Evolutionary conservation across 208 protist genomes (phyloP).

Genomic region (Leishmania aethiopica): DNA sequence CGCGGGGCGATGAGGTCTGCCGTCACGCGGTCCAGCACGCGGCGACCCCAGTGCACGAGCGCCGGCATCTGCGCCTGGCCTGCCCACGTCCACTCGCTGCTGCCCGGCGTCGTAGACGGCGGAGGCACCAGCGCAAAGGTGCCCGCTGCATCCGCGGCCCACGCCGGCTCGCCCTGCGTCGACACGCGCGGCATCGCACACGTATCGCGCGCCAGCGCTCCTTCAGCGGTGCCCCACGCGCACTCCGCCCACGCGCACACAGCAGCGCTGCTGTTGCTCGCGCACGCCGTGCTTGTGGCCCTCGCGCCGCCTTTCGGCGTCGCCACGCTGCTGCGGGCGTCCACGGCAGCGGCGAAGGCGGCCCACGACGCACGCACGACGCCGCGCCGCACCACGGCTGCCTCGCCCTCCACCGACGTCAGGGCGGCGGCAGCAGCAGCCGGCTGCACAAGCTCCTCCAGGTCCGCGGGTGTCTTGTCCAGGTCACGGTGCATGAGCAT

Average conservation of each 20-base stretch:
- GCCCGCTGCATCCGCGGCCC: conserved; percentile 15
- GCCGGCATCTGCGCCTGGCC: conserved; percentile 18
- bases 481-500: conserved; percentile 16
- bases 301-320: not conserved
- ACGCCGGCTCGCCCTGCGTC: not conserved
- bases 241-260: conserved; percentile 14
- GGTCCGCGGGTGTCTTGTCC: not conserved
- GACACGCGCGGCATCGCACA: conserved; percentile 16
- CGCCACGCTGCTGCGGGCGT: not conserved
- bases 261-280: conserved; percentile 3
- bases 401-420: not conserved
- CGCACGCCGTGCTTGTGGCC: not conserved
- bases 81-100: not conserved
- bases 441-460: conserved; percentile 9
- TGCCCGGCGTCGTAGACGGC: not conserved
- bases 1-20: conserved; percentile 17
- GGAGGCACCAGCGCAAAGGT: not conserved
- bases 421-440: not conserved
- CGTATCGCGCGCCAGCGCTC: not conserved
- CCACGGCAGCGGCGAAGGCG: not conserved
- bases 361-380: not conserved
- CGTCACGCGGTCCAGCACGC: conserved; percentile 14
- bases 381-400: not conserved
- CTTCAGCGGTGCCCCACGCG: not conserved
- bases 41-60: conserved; percentile 6